These are phyloP conservation scores for Acer saccharum DNA, from an alignment of 345 rosid genomes.

Conservation along the genomic window DNA sequence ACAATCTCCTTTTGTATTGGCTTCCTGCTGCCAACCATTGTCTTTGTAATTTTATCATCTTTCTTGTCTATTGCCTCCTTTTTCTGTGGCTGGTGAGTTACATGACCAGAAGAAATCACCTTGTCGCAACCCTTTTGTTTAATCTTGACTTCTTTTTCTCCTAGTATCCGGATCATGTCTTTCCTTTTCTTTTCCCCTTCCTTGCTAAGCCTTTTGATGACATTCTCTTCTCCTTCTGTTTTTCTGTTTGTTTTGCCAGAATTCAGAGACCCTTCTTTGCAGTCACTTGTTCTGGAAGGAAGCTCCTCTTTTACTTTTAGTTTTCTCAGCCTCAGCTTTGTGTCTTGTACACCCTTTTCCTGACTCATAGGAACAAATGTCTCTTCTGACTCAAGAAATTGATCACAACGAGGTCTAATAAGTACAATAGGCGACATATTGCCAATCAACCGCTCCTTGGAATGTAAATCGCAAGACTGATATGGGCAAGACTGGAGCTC, in stretches of 20 bases:
- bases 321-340: constrained; percentile 31
- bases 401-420: constrained; percentile 51
- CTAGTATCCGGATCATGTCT: constrained; percentile 26
- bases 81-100: constrained; percentile 28
- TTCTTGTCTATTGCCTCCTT: constrained; percentile 35
- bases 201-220: constrained; percentile 32
- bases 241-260: constrained; percentile 19
- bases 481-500: constrained; percentile 14
- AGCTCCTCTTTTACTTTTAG: constrained; percentile 36
- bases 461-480: constrained; percentile 24
- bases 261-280: constrained; percentile 29
- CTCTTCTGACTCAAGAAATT: constrained; percentile 29
- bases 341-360: constrained; percentile 23
- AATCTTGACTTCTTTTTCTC: constrained; percentile 39
- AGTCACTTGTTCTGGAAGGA: constrained; percentile 32
- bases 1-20: constrained; percentile 31
- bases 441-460: constrained; percentile 28
- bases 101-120: constrained; percentile 27
- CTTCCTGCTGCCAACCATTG: constrained; percentile 27
- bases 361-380: constrained; percentile 16
- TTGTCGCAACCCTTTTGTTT: constrained; percentile 36
- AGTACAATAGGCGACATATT: constrained; percentile 56
- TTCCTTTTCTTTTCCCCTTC: constrained; percentile 31
- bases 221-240: constrained; percentile 23
- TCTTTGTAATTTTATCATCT: constrained; percentile 36